Evolutionary conservation across 768 basidiomycete species (phyloP), one percentile per base, ranked within the genome.

Genomic region (Podaxis sp.): DNA sequence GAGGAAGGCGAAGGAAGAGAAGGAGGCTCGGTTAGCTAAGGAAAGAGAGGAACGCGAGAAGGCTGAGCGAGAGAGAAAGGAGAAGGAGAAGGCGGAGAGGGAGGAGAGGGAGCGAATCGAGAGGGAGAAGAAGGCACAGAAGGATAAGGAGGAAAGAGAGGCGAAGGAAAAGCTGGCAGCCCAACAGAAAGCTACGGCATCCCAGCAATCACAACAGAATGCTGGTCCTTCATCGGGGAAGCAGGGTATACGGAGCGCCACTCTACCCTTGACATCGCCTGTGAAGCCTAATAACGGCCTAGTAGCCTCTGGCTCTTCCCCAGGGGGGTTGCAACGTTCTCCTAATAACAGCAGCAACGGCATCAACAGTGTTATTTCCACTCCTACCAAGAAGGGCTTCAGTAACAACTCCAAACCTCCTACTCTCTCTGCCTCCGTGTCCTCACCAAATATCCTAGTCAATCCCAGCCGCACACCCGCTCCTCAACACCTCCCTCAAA

Each of bases 351-450:
- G 67, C 40, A 63, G 59, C 37, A 61, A 65, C 13, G 66, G 55
- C 40, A 78, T 75, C 41, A 83, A 80, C 64, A 78, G 80, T 22
- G 71, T 74, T 15, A 22, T 43, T 36, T 12, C 40, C 22, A 61
- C 41, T 46, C 70, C 80, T 51, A 73, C 77, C 47, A 91, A 90
- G 82, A 91, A 89, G 79, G 83, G 81, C 60, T 75, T 80, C 68
- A 82, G 76, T 69, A 89, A 43, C 53, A 89, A 43, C 53, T 4
- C 49, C 29, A 66, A 88, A 72, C 72, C 79, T 63, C 63, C 73
- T 43, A 59, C 70, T 33, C 64, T 71, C 57, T 64, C 72, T 54
- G 63, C 67, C 47, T 68, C 69, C 37, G 55, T 61, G 60, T 62
- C 59, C 36, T 60, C 66, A 46, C 53, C 66, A 13, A 60, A 59